Evolutionary conservation across 352 stramenopile genomes (phyloP), one percentile per base, ranked within the genome.

Genomic region (Pythium coloratum): DNA sequence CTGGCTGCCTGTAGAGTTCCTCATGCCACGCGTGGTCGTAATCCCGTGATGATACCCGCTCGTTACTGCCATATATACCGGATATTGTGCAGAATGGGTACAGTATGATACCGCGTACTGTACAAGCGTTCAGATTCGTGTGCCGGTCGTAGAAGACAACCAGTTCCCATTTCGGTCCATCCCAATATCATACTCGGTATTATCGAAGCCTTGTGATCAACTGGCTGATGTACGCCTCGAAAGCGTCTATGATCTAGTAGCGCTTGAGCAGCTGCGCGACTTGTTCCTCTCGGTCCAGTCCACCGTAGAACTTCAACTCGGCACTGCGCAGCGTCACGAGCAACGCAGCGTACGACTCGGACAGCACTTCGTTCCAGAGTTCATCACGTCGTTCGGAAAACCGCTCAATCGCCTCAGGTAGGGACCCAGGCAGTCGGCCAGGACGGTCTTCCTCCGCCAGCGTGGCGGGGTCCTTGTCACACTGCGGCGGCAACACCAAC

Each of bases 231-330:
- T 30, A 30, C 28, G 28, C 28, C 2, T 30, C 28, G 28, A 30
- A 30, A 30, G 28, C 28, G 28, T 30, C 28, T 30, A 30, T 30
- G 28, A 30, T 8, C 36, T 61, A 70, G 57, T 57, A 65, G 2
- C 56, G 56, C 38, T 62, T 55, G n/a, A 70, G 28, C 26, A 65
- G 26, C 42, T 62, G 56, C 38, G 12, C n/a, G 14, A 70, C 56
- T 36, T 57, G 32, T 6, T 55, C 49, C 12, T 32, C 36, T 26
- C 14, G 47, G 14, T 34, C 28, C 56, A 64, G 49, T 16, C 2
- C 38, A 18, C 62, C 28, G 51, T 77, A 75, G 30, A 69, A 50
- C 18, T 62, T 36, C 16, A 61, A 42, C 67, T 77, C 67, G 2
- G 59, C 64, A 9, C 16, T 30, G 16, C 67, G 71, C 14, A 77